Evolutionary conservation across 768 basidiomycete genomes (phyloP), one percentile per base, ranked within the genome.

Genomic region (Lyophyllum shimeji): DNA sequence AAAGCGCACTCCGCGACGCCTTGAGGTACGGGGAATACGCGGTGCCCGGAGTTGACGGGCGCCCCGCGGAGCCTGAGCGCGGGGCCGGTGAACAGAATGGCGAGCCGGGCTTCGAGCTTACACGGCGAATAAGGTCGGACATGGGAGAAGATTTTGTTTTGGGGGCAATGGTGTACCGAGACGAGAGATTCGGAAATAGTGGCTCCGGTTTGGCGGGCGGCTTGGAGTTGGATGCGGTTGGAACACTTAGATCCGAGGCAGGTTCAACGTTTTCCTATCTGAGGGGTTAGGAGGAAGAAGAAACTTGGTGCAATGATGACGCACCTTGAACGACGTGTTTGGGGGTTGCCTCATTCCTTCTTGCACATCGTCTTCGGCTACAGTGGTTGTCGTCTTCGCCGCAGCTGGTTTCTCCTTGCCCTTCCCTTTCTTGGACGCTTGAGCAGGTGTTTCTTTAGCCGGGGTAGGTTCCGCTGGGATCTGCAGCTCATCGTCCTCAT

Each of bases 121-220:
- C 89, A 52, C 83, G 85, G 46, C 82, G 81, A 58, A 91, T 89
- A 59, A 90, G 81, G 67, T 90, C 90, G 47, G 83, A 80, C 86
- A 92, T 87, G 3, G 87, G 81, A 2, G 83, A 82, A 21, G 77
- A 69, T 60, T 78, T 84, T 2, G 67, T 71, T 50, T 74, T 73
- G 3, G 81, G 73, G n/a, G 78, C 79, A 56, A 82, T 74, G 46
- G 80, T 77, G 57, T 81, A 78, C 7, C 71, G 71, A 18, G 74
- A 68, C 63, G 25, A 72, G 44, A 44, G 73, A 64, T 44, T 67
- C 56, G 60, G 55, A 29, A 60, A 50, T 31, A 52, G 29, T 31
- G 66, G 46, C 31, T 63, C 53, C 42, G 60, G 48, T 52, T 46
- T 57, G 11, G 61, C 21, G 31, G 31, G 40, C 29, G 52, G 49